A percentile compares a stretch with the other conserved stretches of the same genome.
Conservation (phyloP, 768 basidiomycete genomes). For the Tricholoma terreum region DNA sequence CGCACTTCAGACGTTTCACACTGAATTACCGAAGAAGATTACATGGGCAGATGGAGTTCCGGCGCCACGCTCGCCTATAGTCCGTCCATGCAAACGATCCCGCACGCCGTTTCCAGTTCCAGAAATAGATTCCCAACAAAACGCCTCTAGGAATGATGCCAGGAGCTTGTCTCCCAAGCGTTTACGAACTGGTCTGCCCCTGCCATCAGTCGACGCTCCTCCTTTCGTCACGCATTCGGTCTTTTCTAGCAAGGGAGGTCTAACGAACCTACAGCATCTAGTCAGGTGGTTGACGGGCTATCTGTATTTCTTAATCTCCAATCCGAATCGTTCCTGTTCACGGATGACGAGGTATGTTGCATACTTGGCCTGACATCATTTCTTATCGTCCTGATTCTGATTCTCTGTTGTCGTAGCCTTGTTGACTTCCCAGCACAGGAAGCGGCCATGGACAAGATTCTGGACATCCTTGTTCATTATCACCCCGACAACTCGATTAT, state of each 20-base stretch:
- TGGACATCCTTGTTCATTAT: slow-evolving; percentile 2
- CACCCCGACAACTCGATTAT: slow-evolving; percentile 27
- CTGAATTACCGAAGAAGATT: not conserved
- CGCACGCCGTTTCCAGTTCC: slow-evolving; percentile 1
- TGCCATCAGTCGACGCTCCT: not conserved
- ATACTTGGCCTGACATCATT: not conserved
- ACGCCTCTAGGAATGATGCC: not conserved
- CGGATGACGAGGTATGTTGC: not conserved
- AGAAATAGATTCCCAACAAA: not conserved
- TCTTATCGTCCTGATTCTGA: not conserved
- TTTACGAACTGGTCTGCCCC: not conserved
- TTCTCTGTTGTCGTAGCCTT: not conserved
- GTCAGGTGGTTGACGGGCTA: not conserved
- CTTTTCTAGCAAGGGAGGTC: not conserved
- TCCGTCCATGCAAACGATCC: slow-evolving; percentile 9
- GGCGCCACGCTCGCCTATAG: not conserved
- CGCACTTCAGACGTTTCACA: not conserved
- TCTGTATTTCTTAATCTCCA: not conserved
- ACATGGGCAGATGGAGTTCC: not conserved
- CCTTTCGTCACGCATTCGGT: not conserved
- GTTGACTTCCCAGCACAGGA: slow-evolving; percentile 1
- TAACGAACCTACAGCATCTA: not conserved
- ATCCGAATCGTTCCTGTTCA: not conserved
- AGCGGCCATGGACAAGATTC: slow-evolving; percentile 3
- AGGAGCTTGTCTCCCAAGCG: not conserved